These are phyloP conservation scores for Solanum sejunctum DNA, from an alignment of 257 asterid species.

Conservation along the genomic window DNA sequence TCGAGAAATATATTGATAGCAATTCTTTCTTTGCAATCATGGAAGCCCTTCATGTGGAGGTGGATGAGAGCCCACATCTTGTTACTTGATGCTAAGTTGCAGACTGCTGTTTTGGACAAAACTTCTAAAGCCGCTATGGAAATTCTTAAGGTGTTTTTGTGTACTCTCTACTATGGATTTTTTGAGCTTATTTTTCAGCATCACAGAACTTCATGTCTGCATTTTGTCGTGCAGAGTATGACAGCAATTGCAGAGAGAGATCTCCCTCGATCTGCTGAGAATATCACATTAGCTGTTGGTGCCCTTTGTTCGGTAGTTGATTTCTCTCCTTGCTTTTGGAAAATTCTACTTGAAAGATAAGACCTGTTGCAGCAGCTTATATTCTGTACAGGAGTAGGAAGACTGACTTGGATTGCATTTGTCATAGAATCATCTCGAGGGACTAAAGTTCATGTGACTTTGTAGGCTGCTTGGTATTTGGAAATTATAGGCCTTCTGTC, in stretches of 20 bases:
- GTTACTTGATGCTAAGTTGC: slow-evolving; percentile 48
- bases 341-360: neutral
- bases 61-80: slow-evolving; percentile 73
- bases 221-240: slow-evolving; percentile 34
- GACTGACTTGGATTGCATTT: neutral
- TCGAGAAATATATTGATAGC: slow-evolving; percentile 78
- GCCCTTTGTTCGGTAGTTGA: slow-evolving; percentile 69
- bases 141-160: slow-evolving; percentile 60
- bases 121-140: slow-evolving; percentile 60
- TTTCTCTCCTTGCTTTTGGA: neutral
- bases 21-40: slow-evolving; percentile 75
- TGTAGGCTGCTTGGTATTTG: neutral
- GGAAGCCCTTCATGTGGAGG: slow-evolving; percentile 90
- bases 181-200: neutral
- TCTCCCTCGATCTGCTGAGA: slow-evolving; percentile 85
- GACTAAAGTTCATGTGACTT: neutral
- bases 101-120: slow-evolving; percentile 40
- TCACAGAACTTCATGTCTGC: neutral
- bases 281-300: slow-evolving; percentile 76
- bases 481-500: neutral
- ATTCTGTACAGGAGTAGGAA: neutral
- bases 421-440: neutral
- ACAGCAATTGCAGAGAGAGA: slow-evolving; percentile 52
- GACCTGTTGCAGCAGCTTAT: neutral
- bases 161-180: neutral